Conservation (phyloP, 2,329 filamentous ascomycete species). For the Epicoccum sorghinum region DNA sequence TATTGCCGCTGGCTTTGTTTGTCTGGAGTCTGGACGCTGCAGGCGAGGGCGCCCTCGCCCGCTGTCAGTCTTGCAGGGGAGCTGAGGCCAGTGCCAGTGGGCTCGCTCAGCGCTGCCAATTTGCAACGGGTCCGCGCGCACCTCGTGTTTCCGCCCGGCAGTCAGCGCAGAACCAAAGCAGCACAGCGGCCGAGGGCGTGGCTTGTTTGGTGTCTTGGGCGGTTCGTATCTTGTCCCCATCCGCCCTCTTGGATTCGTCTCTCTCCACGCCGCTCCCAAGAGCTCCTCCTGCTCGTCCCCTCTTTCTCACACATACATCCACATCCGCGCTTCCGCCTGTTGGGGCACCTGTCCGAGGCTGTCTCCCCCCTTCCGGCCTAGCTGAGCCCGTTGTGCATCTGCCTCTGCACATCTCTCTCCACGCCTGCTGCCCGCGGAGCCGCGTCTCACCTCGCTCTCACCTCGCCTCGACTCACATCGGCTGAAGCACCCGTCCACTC, state of each 20-base stretch:
- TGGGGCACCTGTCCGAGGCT: conserved; percentile 12
- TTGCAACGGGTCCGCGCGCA: conserved; percentile 20
- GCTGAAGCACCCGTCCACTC: neutral
- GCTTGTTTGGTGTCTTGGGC: conserved; percentile 12
- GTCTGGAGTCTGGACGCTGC: no score
- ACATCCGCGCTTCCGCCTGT: conserved; percentile 6
- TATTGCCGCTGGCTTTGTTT: no score
- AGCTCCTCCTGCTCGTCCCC: conserved; percentile 30
- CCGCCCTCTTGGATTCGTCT: neutral
- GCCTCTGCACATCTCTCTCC: conserved; percentile 14
- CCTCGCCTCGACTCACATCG: conserved; percentile 6
- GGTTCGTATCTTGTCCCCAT: conserved; percentile 8
- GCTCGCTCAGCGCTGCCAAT: conserved; percentile 15
- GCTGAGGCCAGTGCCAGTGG: conserved; percentile 1
- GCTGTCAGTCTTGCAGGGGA: no score
- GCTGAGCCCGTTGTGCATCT: conserved; percentile 15
- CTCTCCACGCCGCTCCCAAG: conserved; percentile 9
- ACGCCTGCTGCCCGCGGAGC: conserved; percentile 7
- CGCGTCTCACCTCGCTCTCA: conserved; percentile 11
- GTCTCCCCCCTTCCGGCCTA: conserved; percentile 24
- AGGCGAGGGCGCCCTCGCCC: no score
- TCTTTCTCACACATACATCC: conserved; percentile 21
- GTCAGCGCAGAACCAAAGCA: conserved; percentile 8
- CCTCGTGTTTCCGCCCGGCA: conserved; percentile 10
- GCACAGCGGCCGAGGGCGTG: conserved; percentile 4